A percentile compares a stretch with the other conserved stretches of the same genome.
These are phyloP conservation scores for Leccinum ochraceum DNA, from an alignment of 768 basidiomycete genomes.

Conservation along the genomic window DNA sequence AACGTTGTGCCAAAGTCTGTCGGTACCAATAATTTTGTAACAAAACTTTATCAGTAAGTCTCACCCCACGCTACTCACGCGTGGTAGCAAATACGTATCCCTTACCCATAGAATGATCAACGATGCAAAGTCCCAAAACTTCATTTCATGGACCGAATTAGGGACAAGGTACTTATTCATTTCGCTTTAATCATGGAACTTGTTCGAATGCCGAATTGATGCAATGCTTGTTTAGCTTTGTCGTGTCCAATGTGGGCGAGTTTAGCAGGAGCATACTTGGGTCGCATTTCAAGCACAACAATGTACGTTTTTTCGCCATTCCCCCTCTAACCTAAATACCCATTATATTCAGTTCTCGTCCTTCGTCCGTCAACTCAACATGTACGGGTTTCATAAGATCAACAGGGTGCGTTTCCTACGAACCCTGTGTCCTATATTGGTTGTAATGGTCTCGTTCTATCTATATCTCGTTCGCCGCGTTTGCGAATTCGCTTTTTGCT, in stretches of 20 bases:
- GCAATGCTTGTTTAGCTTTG: slow-evolving; percentile 48
- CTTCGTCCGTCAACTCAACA: slow-evolving; percentile 93
- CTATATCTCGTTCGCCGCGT: not conserved
- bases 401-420: slow-evolving; percentile 59
- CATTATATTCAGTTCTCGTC: slow-evolving; percentile 71
- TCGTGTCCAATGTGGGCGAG: slow-evolving; percentile 83
- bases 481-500: not conserved
- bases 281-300: slow-evolving; percentile 89
- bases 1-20: slow-evolving; percentile 66
- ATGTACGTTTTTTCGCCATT: slow-evolving; percentile 51
- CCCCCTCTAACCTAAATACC: slow-evolving; percentile 5
- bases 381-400: slow-evolving; percentile 96
- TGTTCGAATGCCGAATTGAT: slow-evolving; percentile 3
- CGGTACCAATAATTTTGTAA: slow-evolving; percentile 79
- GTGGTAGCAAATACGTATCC: not conserved
- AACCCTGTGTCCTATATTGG: slow-evolving; percentile 1
- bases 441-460: slow-evolving; percentile 17
- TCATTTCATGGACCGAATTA: slow-evolving; percentile 81
- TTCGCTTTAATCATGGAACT: not conserved
- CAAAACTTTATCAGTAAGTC: slow-evolving; percentile 82
- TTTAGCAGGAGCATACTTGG: slow-evolving; percentile 85
- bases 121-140: slow-evolving; percentile 75
- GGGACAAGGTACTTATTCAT: slow-evolving; percentile 55
- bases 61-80: not conserved
- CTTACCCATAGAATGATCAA: slow-evolving; percentile 71